Conservation (phyloP, 2,329 filamentous ascomycete species). For the Trichophyton rubrum region DNA sequence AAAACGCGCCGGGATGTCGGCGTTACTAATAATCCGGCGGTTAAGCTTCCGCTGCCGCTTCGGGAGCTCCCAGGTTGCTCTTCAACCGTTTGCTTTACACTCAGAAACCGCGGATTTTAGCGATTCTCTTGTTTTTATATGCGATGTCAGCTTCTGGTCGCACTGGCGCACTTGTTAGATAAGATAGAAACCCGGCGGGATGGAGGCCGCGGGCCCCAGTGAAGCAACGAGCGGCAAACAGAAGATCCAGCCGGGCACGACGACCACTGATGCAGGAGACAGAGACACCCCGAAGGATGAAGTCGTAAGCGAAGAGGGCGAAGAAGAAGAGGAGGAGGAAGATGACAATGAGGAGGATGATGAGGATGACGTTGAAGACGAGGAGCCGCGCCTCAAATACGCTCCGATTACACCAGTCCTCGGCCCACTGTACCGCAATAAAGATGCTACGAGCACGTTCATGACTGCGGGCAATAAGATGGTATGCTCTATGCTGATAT, state of each 20-base stretch:
- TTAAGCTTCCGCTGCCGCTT: background rate
- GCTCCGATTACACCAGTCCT: conserved; percentile 72
- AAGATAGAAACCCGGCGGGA: conserved; percentile 16
- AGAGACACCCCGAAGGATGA: conserved; percentile 3
- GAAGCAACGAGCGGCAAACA: conserved; percentile 12
- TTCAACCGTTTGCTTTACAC: background rate
- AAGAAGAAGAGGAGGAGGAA: conserved; percentile 17
- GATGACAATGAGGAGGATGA: conserved; percentile 47
- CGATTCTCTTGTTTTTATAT: background rate
- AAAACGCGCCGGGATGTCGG: background rate
- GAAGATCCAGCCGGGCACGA: conserved; percentile 13
- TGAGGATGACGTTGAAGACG: conserved; percentile 72
- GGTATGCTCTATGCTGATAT: conserved; percentile 41
- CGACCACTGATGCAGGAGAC: background rate
- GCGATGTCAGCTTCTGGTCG: background rate
- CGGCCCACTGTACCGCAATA: conserved; percentile 74
- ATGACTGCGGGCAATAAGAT: conserved; percentile 91
- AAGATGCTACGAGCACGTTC: conserved; percentile 86
- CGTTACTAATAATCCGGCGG: background rate
- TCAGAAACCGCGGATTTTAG: background rate
- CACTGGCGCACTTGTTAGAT: background rate
- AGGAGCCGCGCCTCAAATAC: conserved; percentile 91
- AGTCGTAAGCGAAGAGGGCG: conserved; percentile 9
- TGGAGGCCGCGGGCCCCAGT: conserved; percentile 28
- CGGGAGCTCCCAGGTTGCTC: background rate